Conservation (phyloP, 345 rosid genomes). For the Dovyalis caffra region DNA sequence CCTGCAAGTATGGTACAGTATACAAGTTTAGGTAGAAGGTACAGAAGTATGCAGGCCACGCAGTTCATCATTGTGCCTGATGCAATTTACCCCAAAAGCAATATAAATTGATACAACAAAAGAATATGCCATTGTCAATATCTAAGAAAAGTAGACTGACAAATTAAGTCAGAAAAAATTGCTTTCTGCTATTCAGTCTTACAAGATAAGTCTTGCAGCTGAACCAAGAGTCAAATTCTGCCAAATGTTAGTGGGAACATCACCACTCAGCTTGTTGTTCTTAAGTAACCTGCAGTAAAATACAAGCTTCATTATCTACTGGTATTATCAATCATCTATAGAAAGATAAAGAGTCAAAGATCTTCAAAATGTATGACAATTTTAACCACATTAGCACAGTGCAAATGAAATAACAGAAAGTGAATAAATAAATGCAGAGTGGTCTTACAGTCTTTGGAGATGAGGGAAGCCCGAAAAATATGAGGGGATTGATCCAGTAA, state of each 20-base stretch:
- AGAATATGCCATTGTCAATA: neutral
- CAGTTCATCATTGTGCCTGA: neutral
- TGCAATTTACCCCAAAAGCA: neutral
- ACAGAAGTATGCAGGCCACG: neutral
- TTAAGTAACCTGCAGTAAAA: constrained; percentile 38
- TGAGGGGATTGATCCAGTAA: constrained; percentile 53
- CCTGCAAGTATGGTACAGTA: constrained; percentile 31
- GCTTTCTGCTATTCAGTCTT: constrained; percentile 16
- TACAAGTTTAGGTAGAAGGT: neutral
- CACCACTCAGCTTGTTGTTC: constrained; percentile 43
- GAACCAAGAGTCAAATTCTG: constrained; percentile 24
- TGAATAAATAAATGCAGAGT: no score
- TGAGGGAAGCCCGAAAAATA: constrained; percentile 49
- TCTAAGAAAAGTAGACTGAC: neutral
- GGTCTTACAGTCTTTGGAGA: constrained; percentile 55
- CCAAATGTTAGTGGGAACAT: constrained; percentile 45
- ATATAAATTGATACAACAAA: neutral
- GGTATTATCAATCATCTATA: no score
- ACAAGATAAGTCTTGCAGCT: constrained; percentile 33
- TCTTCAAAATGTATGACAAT: no score
- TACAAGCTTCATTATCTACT: neutral
- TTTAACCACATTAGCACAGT: no score
- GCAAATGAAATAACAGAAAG: no score
- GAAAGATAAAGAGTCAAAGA: no score
- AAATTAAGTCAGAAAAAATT: neutral